Evolutionary conservation across 148 eudicot genomes (phyloP), one percentile per base, ranked within the genome.

Genomic region (Chenopodium formosanum): DNA sequence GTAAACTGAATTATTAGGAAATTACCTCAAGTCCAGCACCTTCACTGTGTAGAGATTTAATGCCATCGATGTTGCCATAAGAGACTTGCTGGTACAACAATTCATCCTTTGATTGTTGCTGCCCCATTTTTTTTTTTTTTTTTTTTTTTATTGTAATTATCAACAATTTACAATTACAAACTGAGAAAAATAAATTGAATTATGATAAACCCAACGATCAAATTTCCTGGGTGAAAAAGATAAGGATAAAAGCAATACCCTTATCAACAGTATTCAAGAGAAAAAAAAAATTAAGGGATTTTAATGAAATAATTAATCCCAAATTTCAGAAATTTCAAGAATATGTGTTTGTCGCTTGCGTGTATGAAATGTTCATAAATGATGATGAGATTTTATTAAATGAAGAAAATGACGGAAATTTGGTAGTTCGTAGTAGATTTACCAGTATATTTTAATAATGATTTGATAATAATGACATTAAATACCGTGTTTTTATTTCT

Each of bases 21-120:
- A 72, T 19, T 85, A 93, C 98, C 98, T 95, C 98, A 63, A 95
- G 97, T 73, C 90, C 91, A 77, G 92, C 99, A 74, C 99, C 99
- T 73, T 94, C 87, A 19, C 80, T 69, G 79, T 75, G 90, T 73
- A 97, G 99, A 78, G 90, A 46, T 90, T 89, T 97, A 84, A 97
- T 90, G 4, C 91, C 93, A 44, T 94, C 95, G 64, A 85, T 50
- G 70, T 89, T 92, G 2, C 92, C 95, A 85, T 83, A 89, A 76
- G 83, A 86, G 2, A 94, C 98, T 64, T 96, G 97, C 82, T 94
- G 95, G 78, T 83, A 90, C 86, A 97, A 79, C 88, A 90, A 86
- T 81, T 94, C 97, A 65, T 91, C 99, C 82, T 90, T 97, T 67
- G 99, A 97, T 86, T 88, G 95, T 67, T 87, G 90, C 79, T 82